Evolutionary conservation across 495 filamentous ascomycete genomes (phyloP), one percentile per base, ranked within the genome.

Genomic region (Parathielavia hyrcaniae): DNA sequence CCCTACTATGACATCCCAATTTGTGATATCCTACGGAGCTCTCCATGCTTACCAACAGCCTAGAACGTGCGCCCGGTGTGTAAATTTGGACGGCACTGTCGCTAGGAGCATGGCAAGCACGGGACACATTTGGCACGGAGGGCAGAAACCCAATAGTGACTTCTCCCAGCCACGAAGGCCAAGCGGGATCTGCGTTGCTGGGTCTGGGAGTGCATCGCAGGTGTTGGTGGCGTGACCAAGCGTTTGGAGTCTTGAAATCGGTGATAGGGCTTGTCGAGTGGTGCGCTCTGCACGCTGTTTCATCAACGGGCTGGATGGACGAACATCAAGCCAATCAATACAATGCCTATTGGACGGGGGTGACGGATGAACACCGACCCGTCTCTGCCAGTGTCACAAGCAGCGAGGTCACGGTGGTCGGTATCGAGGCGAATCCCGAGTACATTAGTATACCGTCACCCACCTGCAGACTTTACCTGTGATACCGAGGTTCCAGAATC

Each of bases 241-340:
- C 12, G 20, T n/a, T n/a, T 14, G 14, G 19, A 30, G 26, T 16
- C 11, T 14, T 5, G 4, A 22, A 6, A 13, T 26, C 45, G 38
- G 38, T 49, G 54, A n/a, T 19, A 13, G 5, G 23, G 19, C 12
- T 58, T 39, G 11, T 52, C 26, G 30, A 50, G 41, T 54, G 60
- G 60, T 57, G 60, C 36, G 41, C 35, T 17, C 32, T 32, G 43
- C 17, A 20, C n/a, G 49, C 35, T 17, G 26, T 26, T 26, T 5
- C 34, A 19, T n/a, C 60, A 55, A 36, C 34, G 19, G 38, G 9
- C 22, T 44, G 57, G 20, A 32, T 26, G 48, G 47, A 43, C 52
- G 14, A 17, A 49, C 26, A 40, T 47, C 34, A 39, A 47, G 36
- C 40, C 22, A 48, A 10, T 32, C 46, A 22, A 60, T 2, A 30